These are phyloP conservation scores for Rubroboletus satanas DNA, from an alignment of 768 basidiomycete genomes.

Conservation along the genomic window DNA sequence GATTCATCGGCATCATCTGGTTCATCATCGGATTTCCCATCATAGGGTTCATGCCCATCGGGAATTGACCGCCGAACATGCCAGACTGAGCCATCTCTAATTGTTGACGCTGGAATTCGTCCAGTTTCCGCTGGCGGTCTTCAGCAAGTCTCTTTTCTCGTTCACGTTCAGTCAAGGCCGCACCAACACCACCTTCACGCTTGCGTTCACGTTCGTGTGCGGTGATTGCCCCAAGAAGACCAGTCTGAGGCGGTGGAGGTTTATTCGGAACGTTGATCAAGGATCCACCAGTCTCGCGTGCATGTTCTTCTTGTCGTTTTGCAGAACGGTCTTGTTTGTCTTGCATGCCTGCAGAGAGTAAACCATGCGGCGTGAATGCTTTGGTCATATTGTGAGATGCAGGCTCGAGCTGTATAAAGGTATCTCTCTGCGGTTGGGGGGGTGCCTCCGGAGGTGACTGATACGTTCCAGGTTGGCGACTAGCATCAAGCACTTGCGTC, in stretches of 20 bases:
- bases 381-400: slow-evolving; percentile 77
- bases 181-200: slow-evolving; percentile 92
- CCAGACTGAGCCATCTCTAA: slow-evolving; percentile 86
- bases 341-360: slow-evolving; percentile 91
- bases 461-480: slow-evolving; percentile 45
- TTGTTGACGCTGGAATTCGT: slow-evolving; percentile 86
- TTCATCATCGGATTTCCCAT: slow-evolving; percentile 63
- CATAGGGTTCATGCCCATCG: slow-evolving; percentile 60
- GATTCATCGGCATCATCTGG: slow-evolving; percentile 47
- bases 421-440: slow-evolving; percentile 39
- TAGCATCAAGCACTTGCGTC: slow-evolving; percentile 83
- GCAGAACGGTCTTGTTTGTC: slow-evolving; percentile 96
- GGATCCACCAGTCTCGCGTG: slow-evolving; percentile 86
- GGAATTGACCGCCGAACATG: slow-evolving; percentile 55
- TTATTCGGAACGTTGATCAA: slow-evolving; percentile 95
- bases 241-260: slow-evolving; percentile 92
- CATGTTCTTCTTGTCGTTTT: slow-evolving; percentile 90
- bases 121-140: slow-evolving; percentile 88
- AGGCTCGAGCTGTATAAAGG: slow-evolving; percentile 74
- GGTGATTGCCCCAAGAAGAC: slow-evolving; percentile 92
- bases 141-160: slow-evolving; percentile 89
- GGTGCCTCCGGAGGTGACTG: slow-evolving; percentile 32
- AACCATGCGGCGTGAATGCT: slow-evolving; percentile 90
- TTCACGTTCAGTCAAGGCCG: slow-evolving; percentile 91
- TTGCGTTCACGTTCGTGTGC: slow-evolving; percentile 93